Evolutionary conservation across 2,329 filamentous ascomycete species (phyloP).

Genomic region (Ramichloridium luteum): DNA sequence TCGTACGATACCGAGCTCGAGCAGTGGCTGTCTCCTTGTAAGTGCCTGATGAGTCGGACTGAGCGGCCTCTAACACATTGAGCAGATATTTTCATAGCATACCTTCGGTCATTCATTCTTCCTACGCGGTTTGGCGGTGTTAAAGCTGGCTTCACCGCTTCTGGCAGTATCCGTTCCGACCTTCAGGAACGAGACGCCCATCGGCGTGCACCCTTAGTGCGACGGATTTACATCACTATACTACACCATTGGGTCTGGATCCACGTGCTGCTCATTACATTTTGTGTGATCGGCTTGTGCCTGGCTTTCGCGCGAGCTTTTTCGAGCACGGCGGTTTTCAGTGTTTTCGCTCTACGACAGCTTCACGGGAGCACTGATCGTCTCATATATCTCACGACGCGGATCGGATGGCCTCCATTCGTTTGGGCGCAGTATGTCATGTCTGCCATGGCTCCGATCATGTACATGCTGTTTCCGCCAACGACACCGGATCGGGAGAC

Average conservation of each 20-base stretch:
- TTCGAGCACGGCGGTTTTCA: too few relatives aligned
- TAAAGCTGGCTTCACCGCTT: constrained; percentile 47
- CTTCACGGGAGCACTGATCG: not conserved
- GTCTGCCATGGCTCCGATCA: constrained; percentile 32
- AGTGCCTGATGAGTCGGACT: not conserved
- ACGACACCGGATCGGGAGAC: constrained; percentile 46
- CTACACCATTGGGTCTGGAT: constrained; percentile 6
- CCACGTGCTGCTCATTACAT: constrained; percentile 7
- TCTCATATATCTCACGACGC: constrained; percentile 43
- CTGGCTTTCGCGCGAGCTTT: too few relatives aligned
- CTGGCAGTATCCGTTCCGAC: constrained; percentile 43
- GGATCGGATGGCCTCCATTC: constrained; percentile 51
- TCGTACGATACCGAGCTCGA: constrained; percentile 8
- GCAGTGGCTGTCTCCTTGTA: constrained; percentile 6
- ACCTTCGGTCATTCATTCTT: constrained; percentile 4
- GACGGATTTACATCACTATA: constrained; percentile 3
- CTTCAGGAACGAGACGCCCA: constrained; percentile 45
- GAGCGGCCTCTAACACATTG: not conserved
- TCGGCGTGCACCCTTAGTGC: constrained; percentile 2
- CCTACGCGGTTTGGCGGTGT: constrained; percentile 41
- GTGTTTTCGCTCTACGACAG: too few relatives aligned
- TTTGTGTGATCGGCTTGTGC: too few relatives aligned
- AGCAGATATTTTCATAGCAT: constrained; percentile 5
- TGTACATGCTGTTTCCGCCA: constrained; percentile 50
- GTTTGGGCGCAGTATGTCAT: constrained; percentile 34